Evolutionary conservation across 176 grass and related monocot genomes (phyloP), one percentile per base, ranked within the genome.

Genomic region (Leersia perrieri): DNA sequence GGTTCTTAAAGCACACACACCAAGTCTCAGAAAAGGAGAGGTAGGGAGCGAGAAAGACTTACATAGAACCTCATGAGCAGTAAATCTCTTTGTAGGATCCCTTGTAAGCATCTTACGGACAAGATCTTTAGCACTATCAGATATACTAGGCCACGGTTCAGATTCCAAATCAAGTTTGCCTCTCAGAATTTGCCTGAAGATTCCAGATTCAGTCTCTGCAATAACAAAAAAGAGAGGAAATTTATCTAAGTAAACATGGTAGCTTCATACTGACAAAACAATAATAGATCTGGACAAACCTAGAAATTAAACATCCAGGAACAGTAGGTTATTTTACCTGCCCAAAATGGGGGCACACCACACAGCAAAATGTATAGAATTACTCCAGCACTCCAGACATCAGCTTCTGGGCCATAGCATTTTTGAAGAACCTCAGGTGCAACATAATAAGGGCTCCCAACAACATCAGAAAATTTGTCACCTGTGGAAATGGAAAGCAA

Each of bases 361-460:
- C 95, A 92, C 26, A 98, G 79, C 79, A 98, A 89, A 90, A 98
- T 98, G 83, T 98, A 98, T 47, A 98, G 80, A 86, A 98, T 98
- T 60, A 98, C 86, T 60, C 95, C 95, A 78, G 95, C 95, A 89
- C 95, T 98, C 95, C 95, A 98, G 22, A 98, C 92, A 78, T 98
- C 92, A 87, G 95, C 90, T 92, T 98, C 95, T 75, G 92, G 92
- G 44, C 95, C 95, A 87, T 94, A 98, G 18, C 75, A 86, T 80
- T 98, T 98, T 40, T 86, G 69, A 68, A 98, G 88, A 55, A 98
- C 92, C 83, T 98, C 95, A 64, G 95, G 95, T 65, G 95, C 95
- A 79, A 98, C 95, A 87, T 98, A 98, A 90, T 95, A 98, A 63
- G 95, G 95, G 75, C 95, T 98, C 51, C 95, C 95, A 39, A 98